These are phyloP conservation scores for Cercospora berteroae DNA, from an alignment of 2,329 filamentous ascomycete genomes.

Conservation along the genomic window DNA sequence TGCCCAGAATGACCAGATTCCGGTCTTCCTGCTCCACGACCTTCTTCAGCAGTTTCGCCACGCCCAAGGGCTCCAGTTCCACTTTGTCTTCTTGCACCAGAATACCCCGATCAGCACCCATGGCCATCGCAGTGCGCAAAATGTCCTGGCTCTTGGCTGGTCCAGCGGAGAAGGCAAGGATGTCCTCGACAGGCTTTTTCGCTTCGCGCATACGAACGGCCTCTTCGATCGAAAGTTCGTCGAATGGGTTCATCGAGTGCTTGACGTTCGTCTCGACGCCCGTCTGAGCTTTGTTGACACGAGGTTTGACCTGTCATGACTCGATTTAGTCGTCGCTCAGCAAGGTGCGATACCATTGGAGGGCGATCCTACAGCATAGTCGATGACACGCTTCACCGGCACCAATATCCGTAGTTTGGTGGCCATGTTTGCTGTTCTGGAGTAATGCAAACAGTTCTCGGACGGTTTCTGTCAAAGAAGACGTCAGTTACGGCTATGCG, in stretches of 20 bases:
- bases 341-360: conserved; percentile 1
- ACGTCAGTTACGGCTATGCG: conserved; percentile 17
- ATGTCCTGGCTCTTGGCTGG: conserved; percentile 84
- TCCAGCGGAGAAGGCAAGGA: conserved; percentile 83
- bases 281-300: conserved; percentile 70
- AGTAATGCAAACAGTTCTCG: background rate
- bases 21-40: conserved; percentile 80
- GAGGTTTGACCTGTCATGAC: conserved; percentile 60
- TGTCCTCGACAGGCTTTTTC: conserved; percentile 71
- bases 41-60: conserved; percentile 81
- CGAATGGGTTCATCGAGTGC: conserved; percentile 98
- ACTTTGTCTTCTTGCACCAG: conserved; percentile 70
- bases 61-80: conserved; percentile 82
- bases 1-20: conserved; percentile 91
- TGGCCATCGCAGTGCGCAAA: conserved; percentile 94
- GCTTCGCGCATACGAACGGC: conserved; percentile 89
- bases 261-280: conserved; percentile 92
- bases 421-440: conserved; percentile 35
- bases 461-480: conserved; percentile 2
- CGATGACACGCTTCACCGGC: conserved; percentile 58
- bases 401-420: conserved; percentile 55
- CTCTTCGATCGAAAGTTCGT: conserved; percentile 97
- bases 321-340: conserved; percentile 1
- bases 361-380: conserved; percentile 54
- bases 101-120: conserved; percentile 91